phyloP scores from a whole-genome alignment of 2,329 filamentous ascomycete genomes.

The Blastomyces gilchristii region DNA sequence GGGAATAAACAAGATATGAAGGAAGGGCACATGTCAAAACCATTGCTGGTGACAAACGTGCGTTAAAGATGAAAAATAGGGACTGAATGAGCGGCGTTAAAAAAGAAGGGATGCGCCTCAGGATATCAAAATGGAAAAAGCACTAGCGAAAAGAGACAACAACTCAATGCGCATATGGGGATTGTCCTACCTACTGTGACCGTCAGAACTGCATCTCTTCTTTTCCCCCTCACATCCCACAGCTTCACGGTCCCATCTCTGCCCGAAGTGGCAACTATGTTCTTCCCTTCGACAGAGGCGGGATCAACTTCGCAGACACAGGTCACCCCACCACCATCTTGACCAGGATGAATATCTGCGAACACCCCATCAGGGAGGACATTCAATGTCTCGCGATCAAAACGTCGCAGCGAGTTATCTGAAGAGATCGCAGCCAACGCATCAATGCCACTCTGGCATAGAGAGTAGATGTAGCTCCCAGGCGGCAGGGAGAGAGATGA shows the following conservation, averaged over 20 bases:
- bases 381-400: conserved; percentile 29
- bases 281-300: conserved; percentile 13
- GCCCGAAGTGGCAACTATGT: conserved; percentile 19
- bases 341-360: conserved; percentile 15
- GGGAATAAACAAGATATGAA: not conserved
- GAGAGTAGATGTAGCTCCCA: conserved; percentile 36
- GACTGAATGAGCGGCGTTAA: not conserved
- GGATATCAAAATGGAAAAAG: not conserved
- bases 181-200: conserved; percentile 26
- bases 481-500: conserved; percentile 32
- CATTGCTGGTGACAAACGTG: not conserved
- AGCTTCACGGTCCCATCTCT: conserved; percentile 34
- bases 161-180: not conserved
- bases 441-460: conserved; percentile 23
- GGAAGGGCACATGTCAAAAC: not conserved
- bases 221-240: conserved; percentile 31
- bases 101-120: not conserved
- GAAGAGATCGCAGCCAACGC: conserved; percentile 36
- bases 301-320: conserved; percentile 19
- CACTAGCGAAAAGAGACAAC: not conserved
- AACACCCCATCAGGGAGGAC: conserved; percentile 18
- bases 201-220: conserved; percentile 24
- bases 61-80: not conserved
- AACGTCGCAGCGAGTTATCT: conserved; percentile 36
- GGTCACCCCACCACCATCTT: conserved; percentile 31